Conservation (phyloP, 352 stramenopile genomes). For the Poterioochromonas sp. region DNA sequence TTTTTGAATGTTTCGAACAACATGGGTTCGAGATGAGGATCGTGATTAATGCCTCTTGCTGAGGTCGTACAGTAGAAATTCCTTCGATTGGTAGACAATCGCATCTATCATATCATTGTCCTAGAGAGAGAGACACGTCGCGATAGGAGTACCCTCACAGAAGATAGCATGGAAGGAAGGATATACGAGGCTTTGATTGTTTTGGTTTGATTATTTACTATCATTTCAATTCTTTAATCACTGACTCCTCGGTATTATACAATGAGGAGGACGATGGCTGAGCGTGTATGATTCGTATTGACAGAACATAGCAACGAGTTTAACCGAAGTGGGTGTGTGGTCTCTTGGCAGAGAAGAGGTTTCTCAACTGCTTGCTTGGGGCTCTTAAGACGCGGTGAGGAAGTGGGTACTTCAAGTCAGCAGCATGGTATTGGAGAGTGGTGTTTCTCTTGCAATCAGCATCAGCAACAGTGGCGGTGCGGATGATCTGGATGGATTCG, state of each 20-base stretch:
- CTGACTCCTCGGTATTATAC: too few species aligned
- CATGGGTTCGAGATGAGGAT: too few species aligned
- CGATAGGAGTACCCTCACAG: too few species aligned
- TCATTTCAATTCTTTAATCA: neutral
- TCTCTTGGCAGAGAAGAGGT: neutral
- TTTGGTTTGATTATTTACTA: too few species aligned
- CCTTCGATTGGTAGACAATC: too few species aligned
- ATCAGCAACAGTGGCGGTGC: conserved; percentile 83
- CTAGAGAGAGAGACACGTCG: too few species aligned
- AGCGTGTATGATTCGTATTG: neutral
- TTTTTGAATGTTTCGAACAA: too few species aligned
- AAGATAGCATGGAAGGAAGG: too few species aligned
- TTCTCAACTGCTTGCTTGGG: neutral
- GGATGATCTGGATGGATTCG: conserved; percentile 99
- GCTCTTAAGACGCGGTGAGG: neutral
- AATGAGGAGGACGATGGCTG: neutral
- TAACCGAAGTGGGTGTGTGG: conserved; percentile 22
- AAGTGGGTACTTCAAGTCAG: conserved; percentile 1
- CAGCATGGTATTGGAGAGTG: conserved; percentile 87
- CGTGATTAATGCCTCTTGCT: too few species aligned
- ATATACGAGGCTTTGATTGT: too few species aligned
- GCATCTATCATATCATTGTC: too few species aligned
- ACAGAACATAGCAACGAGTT: neutral
- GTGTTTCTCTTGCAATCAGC: conserved; percentile 91
- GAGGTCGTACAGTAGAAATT: too few species aligned